Evolutionary conservation across 2,329 filamentous ascomycete genomes (phyloP).

Genomic region (Pyrenochaeta sp.): DNA sequence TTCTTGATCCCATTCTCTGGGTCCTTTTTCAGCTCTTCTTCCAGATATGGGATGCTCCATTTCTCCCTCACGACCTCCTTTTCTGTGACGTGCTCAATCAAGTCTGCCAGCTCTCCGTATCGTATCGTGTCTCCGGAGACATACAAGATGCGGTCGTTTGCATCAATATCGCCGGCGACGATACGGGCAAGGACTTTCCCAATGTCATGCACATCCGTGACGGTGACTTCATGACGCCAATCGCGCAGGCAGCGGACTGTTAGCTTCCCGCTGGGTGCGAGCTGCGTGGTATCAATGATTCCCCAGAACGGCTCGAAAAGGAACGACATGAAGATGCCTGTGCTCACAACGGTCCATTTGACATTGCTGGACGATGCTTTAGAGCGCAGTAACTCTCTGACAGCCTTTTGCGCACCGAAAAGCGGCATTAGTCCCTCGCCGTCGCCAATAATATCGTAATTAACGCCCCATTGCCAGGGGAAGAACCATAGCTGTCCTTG

Average conservation of each 20-base stretch:
- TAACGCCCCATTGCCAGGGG: slow-evolving; percentile 78
- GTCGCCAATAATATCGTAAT: slow-evolving; percentile 71
- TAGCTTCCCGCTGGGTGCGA: slow-evolving; percentile 9
- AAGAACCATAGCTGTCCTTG: slow-evolving; percentile 57
- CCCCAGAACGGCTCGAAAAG: slow-evolving; percentile 71
- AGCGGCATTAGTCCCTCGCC: slow-evolving; percentile 67
- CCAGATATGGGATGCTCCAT: slow-evolving; percentile 59
- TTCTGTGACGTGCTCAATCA: slow-evolving; percentile 58
- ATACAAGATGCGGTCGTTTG: slow-evolving; percentile 60
- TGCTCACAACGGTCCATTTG: slow-evolving; percentile 72
- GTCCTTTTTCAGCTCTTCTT: slow-evolving; percentile 56
- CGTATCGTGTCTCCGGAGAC: slow-evolving; percentile 69
- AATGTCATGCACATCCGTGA: slow-evolving; percentile 71
- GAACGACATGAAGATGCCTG: slow-evolving; percentile 76
- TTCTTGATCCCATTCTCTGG: slow-evolving; percentile 62
- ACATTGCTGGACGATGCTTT: slow-evolving; percentile 44
- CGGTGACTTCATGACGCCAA: slow-evolving; percentile 70
- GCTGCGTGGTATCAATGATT: slow-evolving; percentile 59
- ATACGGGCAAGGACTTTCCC: slow-evolving; percentile 67
- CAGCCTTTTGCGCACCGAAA: slow-evolving; percentile 71
- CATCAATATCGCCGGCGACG: slow-evolving; percentile 46
- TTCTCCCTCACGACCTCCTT: slow-evolving; percentile 58
- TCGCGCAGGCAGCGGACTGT: slow-evolving; percentile 64
- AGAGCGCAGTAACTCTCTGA: slow-evolving; percentile 35
- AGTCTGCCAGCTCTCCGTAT: slow-evolving; percentile 63